Percentiles rank a stretch among this genome's conserved stretches.
Evolutionary conservation across 169 alveolate species (phyloP).

Genomic region (Eimeria nieschulzi): DNA sequence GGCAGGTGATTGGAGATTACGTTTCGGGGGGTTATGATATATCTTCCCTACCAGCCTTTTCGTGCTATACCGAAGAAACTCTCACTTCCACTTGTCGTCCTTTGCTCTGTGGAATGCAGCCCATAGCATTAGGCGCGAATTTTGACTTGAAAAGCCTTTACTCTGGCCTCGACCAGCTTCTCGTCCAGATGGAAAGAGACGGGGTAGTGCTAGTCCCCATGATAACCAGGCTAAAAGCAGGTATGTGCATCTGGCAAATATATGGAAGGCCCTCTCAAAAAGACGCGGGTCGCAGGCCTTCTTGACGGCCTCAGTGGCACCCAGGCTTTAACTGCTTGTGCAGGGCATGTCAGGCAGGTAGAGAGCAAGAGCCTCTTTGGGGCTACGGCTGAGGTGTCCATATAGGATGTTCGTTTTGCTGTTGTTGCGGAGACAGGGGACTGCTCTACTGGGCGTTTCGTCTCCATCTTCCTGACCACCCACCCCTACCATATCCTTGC

Average conservation of each 20-base stretch:
- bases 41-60: too few species aligned
- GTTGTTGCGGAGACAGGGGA: constrained; percentile 18
- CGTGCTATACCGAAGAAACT: neutral
- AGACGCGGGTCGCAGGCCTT: too few species aligned
- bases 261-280: too few species aligned
- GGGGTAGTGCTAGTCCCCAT: constrained; percentile 55
- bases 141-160: constrained; percentile 42
- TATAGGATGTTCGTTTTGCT: neutral
- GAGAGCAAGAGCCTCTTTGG: too few species aligned
- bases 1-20: too few species aligned
- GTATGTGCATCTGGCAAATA: neutral
- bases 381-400: too few species aligned
- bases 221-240: constrained; percentile 57
- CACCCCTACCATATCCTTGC: constrained; percentile 66
- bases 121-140: constrained; percentile 19
- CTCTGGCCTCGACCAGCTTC: constrained; percentile 47
- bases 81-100: neutral
- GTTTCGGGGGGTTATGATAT: too few species aligned
- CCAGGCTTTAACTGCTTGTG: too few species aligned
- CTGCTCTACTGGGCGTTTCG: constrained; percentile 57
- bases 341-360: too few species aligned
- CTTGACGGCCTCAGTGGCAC: too few species aligned
- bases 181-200: constrained; percentile 53
- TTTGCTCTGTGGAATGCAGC: constrained; percentile 33
- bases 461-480: constrained; percentile 45